Evolutionary conservation across 2,329 filamentous ascomycete species (phyloP), one percentile per base, ranked within the genome.

Genomic region (Fusarium mexicanum): DNA sequence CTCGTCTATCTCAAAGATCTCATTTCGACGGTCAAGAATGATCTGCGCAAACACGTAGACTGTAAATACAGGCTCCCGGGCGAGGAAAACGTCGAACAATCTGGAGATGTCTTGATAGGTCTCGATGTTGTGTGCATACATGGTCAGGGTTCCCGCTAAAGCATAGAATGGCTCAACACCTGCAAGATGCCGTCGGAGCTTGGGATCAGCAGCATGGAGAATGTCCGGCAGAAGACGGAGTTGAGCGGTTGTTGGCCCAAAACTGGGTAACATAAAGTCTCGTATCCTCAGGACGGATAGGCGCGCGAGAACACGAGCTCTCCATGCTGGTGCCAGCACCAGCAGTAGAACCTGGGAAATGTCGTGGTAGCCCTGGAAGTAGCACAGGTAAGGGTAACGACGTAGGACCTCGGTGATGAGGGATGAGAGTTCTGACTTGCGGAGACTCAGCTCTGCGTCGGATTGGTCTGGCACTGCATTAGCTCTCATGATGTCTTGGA

Each of bases 331-430:
- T 1, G 92, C 92, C 8, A 99, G 87, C 17, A 98, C 95, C 20
- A 99, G 89, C 46, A 98, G 89, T 68, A 99, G 88, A 31, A 99
- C 96, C 84, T 99, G 97, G 77, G 94, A 96, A 79, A 99, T 98
- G 84, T 99, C 96, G 83, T 99, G 96, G 82, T 97, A 99, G 81
- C 96, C 96, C 85, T 99, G 96, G 83, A 99, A 99, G 84, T 99
- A 99, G 85, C 91, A 94, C 41, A 99, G 90, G 81, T 92, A 91
- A 22, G 95, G 94, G 78, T 97, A 89, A 40, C 89, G 89, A 61
- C 97, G 92, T 51, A 99, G 89, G 20, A 97, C 91, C 73, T 93
- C 89, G 59, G 90, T 90, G 78, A 99, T 98, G 58, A 99, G 87
- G 72, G 90, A 85, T 13, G 91, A 96, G 5, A 99, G 89, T 79